Percentiles rank a stretch among this genome's conserved stretches.
Evolutionary conservation across 495 filamentous ascomycete species (phyloP).

Genomic region (Polyplosphaeria fusca): DNA sequence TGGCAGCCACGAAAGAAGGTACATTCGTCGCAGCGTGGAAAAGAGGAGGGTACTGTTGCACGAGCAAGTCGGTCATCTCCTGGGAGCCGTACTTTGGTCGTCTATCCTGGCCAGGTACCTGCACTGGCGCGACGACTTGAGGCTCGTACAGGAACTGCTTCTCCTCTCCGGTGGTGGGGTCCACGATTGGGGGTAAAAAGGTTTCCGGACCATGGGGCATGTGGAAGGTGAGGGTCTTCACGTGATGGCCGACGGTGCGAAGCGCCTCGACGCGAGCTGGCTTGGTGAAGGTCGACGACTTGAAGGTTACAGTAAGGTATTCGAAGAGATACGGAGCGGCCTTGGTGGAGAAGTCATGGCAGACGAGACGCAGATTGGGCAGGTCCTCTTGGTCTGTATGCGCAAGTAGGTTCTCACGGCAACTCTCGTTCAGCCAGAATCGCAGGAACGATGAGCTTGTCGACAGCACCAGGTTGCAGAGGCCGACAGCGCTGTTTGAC

Average conservation of each 20-base stretch:
- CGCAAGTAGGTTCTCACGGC: slow-evolving; percentile 46
- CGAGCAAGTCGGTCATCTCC: slow-evolving; percentile 65
- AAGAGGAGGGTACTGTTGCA: slow-evolving; percentile 74
- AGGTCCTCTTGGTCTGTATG: slow-evolving; percentile 45
- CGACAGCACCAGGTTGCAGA: slow-evolving; percentile 42
- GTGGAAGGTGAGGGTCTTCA: slow-evolving; percentile 65
- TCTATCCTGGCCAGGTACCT: slow-evolving; percentile 31
- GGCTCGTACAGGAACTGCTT: slow-evolving; percentile 71
- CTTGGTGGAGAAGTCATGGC: slow-evolving; percentile 50
- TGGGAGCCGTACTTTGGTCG: slow-evolving; percentile 64
- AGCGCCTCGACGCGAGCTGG: slow-evolving; percentile 65
- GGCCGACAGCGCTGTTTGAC: slow-evolving; percentile 37
- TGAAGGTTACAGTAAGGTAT: slow-evolving; percentile 60
- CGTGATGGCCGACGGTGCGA: slow-evolving; percentile 66
- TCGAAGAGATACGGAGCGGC: slow-evolving; percentile 52
- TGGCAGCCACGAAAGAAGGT: slow-evolving; percentile 67
- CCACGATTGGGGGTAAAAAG: slow-evolving; percentile 71
- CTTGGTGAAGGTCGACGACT: slow-evolving; percentile 65
- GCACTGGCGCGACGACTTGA: slow-evolving; percentile 46
- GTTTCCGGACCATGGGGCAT: slow-evolving; percentile 67
- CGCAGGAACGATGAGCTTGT: slow-evolving; percentile 46
- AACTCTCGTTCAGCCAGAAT: slow-evolving; percentile 50
- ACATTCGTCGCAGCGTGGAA: slow-evolving; percentile 86
- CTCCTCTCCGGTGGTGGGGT: slow-evolving; percentile 67
- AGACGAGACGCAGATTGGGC: slow-evolving; percentile 50